A percentile compares a stretch with the other conserved stretches of the same genome.
Conservation (phyloP, 1,139 yeast species). For the Torulaspora pretoriensis region DNA sequence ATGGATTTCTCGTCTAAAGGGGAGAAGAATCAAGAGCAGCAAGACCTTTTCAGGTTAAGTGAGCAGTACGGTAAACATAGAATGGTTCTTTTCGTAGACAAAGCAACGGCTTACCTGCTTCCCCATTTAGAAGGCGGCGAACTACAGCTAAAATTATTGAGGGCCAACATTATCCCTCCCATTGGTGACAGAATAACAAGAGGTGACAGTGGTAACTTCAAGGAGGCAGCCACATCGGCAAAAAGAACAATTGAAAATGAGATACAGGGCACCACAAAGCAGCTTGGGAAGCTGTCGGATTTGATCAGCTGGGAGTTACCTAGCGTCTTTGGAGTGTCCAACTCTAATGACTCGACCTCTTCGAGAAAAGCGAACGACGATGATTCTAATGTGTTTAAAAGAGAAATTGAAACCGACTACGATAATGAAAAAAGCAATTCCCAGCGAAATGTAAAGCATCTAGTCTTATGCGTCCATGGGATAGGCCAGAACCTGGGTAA, state of each 20-base stretch:
- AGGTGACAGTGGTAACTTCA: slow-evolving; percentile 13
- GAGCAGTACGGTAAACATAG: slow-evolving; percentile 28
- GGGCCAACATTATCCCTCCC: slow-evolving; percentile 29
- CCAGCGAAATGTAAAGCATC: slow-evolving; percentile 62
- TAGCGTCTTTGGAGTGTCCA: slow-evolving; percentile 20
- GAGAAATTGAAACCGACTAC: slow-evolving; percentile 52
- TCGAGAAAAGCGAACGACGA: slow-evolving; percentile 32
- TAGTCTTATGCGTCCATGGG: slow-evolving; percentile 85
- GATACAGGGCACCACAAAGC: slow-evolving; percentile 14
- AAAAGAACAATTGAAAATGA: slow-evolving; percentile 16
- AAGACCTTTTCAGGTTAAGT: slow-evolving; percentile 23
- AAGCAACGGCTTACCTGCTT: slow-evolving; percentile 38
- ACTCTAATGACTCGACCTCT: slow-evolving; percentile 15
- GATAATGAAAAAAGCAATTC: slow-evolving; percentile 36
- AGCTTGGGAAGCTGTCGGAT: slow-evolving; percentile 23
- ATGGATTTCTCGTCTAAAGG: slow-evolving; percentile 19
- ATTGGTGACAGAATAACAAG: slow-evolving; percentile 26
- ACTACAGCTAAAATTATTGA: slow-evolving; percentile 32
- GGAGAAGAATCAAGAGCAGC: slow-evolving; percentile 10
- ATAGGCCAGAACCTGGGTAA: slow-evolving; percentile 87
- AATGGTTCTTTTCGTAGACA: slow-evolving; percentile 39
- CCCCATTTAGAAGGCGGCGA: slow-evolving; percentile 38
- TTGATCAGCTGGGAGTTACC: slow-evolving; percentile 24
- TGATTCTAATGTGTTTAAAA: slow-evolving; percentile 36
- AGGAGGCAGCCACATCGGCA: slow-evolving; percentile 9